Percentiles rank a stretch among this genome's conserved stretches.
These are phyloP conservation scores for Jatropha curcas DNA, from an alignment of 345 rosid genomes.

Conservation along the genomic window DNA sequence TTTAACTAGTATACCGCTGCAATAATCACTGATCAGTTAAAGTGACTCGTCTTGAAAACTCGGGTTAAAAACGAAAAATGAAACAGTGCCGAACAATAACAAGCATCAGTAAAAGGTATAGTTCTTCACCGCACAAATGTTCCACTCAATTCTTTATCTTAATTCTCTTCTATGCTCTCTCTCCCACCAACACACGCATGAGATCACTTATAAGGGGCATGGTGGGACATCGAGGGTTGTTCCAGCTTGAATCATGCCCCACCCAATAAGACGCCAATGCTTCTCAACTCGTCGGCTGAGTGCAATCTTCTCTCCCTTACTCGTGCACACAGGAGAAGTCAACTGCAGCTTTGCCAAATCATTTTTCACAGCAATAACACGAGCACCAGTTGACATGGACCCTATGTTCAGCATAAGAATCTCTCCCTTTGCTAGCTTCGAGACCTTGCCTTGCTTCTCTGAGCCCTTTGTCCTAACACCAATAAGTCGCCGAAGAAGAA, in stretches of 20 bases:
- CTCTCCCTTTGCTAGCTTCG: slow-evolving; percentile 88
- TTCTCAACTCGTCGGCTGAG: slow-evolving; percentile 82
- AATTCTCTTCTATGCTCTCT: background rate
- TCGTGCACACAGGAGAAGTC: slow-evolving; percentile 90
- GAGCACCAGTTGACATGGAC: slow-evolving; percentile 95
- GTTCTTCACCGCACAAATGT: background rate
- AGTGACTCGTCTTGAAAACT: too few relatives aligned
- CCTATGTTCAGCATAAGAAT: slow-evolving; percentile 93
- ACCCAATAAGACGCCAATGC: slow-evolving; percentile 94
- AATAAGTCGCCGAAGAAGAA: slow-evolving; percentile 75
- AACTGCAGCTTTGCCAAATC: slow-evolving; percentile 91
- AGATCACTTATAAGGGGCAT: slow-evolving; percentile 35
- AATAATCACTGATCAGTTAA: too few relatives aligned
- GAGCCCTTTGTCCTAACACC: slow-evolving; percentile 97
- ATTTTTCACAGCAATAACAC: slow-evolving; percentile 76
- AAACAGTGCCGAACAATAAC: too few relatives aligned
- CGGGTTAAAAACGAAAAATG: too few relatives aligned
- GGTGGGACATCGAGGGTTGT: slow-evolving; percentile 78
- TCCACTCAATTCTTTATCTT: too few relatives aligned
- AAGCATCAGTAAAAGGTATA: too few relatives aligned
- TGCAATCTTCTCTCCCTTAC: slow-evolving; percentile 85
- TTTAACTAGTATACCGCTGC: too few relatives aligned
- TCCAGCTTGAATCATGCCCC: slow-evolving; percentile 98
- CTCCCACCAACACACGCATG: too few relatives aligned
- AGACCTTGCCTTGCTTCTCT: slow-evolving; percentile 89